A percentile compares a stretch with the other conserved stretches of the same genome.
phyloP scores from a whole-genome alignment of 2,329 filamentous ascomycete species.

The Clonostachys byssicola region DNA sequence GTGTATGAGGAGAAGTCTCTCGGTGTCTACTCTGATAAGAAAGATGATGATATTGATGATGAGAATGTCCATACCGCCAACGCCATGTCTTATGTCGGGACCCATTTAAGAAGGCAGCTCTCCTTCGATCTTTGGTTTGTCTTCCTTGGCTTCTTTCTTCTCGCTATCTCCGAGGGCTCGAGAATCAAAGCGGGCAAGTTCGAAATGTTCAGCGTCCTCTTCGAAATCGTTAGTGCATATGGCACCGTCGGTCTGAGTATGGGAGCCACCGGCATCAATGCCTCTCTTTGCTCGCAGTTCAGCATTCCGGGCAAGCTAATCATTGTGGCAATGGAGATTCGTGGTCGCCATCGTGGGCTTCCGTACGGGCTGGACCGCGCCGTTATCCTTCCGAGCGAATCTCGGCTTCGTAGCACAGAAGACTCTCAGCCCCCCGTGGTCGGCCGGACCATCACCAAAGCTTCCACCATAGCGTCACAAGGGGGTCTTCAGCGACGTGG shows the following conservation, averaged over 20 bases:
- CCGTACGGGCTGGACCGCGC: slow-evolving; percentile 64
- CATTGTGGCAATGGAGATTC: slow-evolving; percentile 66
- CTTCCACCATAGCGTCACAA: slow-evolving; percentile 1
- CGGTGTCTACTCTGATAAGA: slow-evolving; percentile 54
- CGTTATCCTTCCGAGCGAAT: slow-evolving; percentile 53
- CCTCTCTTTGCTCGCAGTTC: slow-evolving; percentile 82
- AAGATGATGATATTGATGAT: slow-evolving; percentile 24
- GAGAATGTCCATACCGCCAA: slow-evolving; percentile 31
- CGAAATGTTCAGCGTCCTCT: slow-evolving; percentile 67
- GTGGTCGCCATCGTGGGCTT: slow-evolving; percentile 64
- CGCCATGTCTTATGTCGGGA: slow-evolving; percentile 79
- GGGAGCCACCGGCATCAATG: slow-evolving; percentile 71
- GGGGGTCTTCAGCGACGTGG: slow-evolving; percentile 14
- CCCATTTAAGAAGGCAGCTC: slow-evolving; percentile 87
- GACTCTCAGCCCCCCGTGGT: slow-evolving; percentile 14
- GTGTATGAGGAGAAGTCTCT: slow-evolving; percentile 92
- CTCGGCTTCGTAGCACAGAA: slow-evolving; percentile 48
- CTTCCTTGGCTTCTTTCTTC: slow-evolving; percentile 88
- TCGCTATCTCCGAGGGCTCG: slow-evolving; percentile 79
- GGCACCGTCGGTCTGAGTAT: slow-evolving; percentile 91
- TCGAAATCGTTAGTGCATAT: slow-evolving; percentile 87
- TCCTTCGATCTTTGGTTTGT: slow-evolving; percentile 98
- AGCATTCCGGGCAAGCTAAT: slow-evolving; percentile 66
- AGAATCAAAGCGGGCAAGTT: slow-evolving; percentile 63
- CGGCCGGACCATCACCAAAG: slow-evolving; percentile 7